Percentiles rank a stretch among this genome's conserved stretches.
These are phyloP conservation scores for Kodamaea arcana DNA, from an alignment of 1,139 yeast species.

Conservation along the genomic window DNA sequence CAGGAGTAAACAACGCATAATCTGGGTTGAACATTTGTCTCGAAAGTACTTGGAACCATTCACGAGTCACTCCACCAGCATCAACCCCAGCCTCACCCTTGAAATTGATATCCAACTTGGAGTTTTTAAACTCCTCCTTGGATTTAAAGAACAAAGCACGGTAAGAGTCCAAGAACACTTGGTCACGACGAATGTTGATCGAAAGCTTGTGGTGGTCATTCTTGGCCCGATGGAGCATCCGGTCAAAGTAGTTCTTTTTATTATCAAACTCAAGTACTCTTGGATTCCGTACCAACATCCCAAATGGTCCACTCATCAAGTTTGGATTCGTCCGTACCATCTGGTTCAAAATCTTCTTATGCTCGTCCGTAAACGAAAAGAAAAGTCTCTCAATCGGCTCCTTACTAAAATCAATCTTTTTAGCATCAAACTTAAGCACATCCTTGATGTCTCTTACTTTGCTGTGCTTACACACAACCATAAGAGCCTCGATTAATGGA, in stretches of 20 bases:
- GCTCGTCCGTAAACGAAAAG: constrained; percentile 86
- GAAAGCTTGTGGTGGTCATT: constrained; percentile 49
- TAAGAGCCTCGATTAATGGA: constrained; percentile 85
- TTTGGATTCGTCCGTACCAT: constrained; percentile 92
- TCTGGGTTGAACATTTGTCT: constrained; percentile 97
- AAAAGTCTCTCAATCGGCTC: constrained; percentile 79
- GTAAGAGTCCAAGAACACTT: constrained; percentile 89
- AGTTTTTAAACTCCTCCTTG: constrained; percentile 67
- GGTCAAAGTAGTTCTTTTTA: constrained; percentile 80
- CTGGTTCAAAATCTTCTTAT: constrained; percentile 82
- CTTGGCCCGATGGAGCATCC: constrained; percentile 54
- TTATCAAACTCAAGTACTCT: constrained; percentile 92
- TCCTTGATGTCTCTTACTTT: constrained; percentile 65
- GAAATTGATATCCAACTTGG: constrained; percentile 75
- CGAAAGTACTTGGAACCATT: constrained; percentile 94
- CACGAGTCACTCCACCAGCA: constrained; percentile 97
- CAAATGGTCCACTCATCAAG: constrained; percentile 94
- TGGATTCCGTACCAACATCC: constrained; percentile 85
- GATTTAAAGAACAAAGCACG: constrained; percentile 78
- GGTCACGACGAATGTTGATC: constrained; percentile 78
- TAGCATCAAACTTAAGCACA: constrained; percentile 55
- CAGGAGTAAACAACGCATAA: constrained; percentile 89
- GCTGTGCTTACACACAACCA: constrained; percentile 93
- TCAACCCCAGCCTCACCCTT: constrained; percentile 96
- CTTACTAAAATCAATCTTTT: constrained; percentile 59